Conservation (phyloP, 257 asterid genomes). For the Striga asiatica region DNA sequence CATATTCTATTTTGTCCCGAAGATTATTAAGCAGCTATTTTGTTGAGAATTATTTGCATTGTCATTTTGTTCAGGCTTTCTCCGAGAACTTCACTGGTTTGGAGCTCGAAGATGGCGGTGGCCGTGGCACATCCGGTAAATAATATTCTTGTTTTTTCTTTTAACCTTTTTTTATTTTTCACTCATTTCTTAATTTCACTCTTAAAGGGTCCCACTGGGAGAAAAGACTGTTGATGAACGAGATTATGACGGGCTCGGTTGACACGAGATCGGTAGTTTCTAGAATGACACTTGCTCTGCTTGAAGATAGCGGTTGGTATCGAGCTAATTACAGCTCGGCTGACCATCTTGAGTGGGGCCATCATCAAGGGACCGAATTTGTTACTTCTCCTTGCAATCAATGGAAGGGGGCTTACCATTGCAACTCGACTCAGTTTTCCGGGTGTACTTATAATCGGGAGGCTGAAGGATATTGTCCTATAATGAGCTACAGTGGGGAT, state of each 20-base stretch:
- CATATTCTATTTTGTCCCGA: no score
- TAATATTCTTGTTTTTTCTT: neutral
- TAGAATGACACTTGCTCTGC: conserved; percentile 88
- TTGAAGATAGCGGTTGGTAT: conserved; percentile 98
- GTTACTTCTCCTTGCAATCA: conserved; percentile 73
- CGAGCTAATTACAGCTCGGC: conserved; percentile 85
- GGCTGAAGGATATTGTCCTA: conserved; percentile 96
- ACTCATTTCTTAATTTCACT: conserved; percentile 2
- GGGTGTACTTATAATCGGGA: conserved; percentile 94
- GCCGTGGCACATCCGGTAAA: conserved; percentile 91
- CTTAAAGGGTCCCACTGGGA: conserved; percentile 93
- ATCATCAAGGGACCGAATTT: conserved; percentile 80
- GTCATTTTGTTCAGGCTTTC: conserved; percentile 47
- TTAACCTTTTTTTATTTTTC: no score
- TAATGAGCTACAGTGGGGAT: conserved; percentile 79
- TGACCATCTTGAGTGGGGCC: conserved; percentile 93
- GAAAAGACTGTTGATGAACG: conserved; percentile 90
- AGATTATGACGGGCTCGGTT: conserved; percentile 98
- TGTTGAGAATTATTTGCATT: neutral
- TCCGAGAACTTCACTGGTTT: conserved; percentile 87
- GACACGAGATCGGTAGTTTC: conserved; percentile 94
- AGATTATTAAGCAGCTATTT: no score
- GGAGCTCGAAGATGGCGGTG: conserved; percentile 98
- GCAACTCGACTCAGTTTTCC: conserved; percentile 82
- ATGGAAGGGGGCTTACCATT: conserved; percentile 91